Percentiles rank a stretch among this genome's conserved stretches.
Conservation (phyloP, 495 filamentous ascomycete species). For the Talaromyces adpressus region DNA sequence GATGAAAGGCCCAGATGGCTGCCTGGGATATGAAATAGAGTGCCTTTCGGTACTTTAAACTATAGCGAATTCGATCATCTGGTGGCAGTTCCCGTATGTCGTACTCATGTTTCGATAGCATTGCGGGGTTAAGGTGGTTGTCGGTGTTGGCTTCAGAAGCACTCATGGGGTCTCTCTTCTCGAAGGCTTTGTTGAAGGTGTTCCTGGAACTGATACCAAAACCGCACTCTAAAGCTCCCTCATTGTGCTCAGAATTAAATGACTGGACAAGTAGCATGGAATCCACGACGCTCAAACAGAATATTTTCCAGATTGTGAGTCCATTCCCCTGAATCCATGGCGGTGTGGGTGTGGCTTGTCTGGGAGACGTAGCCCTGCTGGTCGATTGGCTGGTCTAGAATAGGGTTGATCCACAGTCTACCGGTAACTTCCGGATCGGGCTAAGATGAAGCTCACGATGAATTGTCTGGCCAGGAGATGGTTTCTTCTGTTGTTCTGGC, state of each 20-base stretch:
- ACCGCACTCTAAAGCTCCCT: background rate
- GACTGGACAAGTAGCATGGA: background rate
- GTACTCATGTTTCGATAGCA: constrained; percentile 11
- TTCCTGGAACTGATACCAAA: background rate
- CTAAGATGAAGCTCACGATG: background rate
- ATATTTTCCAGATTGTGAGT: background rate
- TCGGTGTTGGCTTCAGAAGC: background rate
- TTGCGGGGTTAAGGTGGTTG: constrained; percentile 2
- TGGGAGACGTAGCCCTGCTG: background rate
- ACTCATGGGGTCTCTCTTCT: background rate
- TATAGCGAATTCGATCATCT: constrained; percentile 11
- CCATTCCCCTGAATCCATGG: background rate
- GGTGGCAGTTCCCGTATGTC: constrained; percentile 21
- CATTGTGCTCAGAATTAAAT: background rate
- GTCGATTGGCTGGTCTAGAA: background rate
- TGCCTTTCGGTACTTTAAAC: constrained; percentile 16
- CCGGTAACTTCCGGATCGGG: background rate
- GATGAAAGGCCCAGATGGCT: constrained; percentile 16
- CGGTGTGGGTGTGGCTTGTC: background rate
- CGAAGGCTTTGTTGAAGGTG: background rate
- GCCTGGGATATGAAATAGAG: constrained; percentile 17
- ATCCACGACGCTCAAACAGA: background rate
- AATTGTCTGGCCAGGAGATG: background rate
- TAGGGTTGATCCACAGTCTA: background rate
- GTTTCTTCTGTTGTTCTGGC: no score